Evolutionary conservation across 2,329 filamentous ascomycete genomes (phyloP).

Genomic region (Colletotrichum tabaci): DNA sequence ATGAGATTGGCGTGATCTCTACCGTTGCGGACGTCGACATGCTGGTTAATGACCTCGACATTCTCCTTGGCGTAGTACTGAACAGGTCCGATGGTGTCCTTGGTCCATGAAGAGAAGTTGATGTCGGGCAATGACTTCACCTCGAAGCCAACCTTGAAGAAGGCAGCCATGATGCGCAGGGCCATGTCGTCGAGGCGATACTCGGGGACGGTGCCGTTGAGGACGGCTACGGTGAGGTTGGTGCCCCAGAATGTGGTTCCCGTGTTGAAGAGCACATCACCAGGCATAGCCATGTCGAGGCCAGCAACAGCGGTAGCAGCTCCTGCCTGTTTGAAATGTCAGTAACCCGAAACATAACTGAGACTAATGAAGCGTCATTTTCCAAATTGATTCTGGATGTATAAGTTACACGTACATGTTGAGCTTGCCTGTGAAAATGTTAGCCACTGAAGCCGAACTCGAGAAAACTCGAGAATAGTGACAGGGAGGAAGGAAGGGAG

Average conservation of each 20-base stretch:
- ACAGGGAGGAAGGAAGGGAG: too few species aligned
- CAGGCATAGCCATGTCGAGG: slow-evolving; percentile 91
- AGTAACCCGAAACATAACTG: background rate
- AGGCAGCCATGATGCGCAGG: slow-evolving; percentile 82
- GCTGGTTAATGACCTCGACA: slow-evolving; percentile 80
- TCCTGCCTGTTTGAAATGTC: slow-evolving; percentile 73
- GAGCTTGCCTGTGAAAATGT: slow-evolving; percentile 4
- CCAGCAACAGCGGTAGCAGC: slow-evolving; percentile 78
- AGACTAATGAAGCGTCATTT: background rate
- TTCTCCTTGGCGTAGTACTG: slow-evolving; percentile 75
- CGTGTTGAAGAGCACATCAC: slow-evolving; percentile 83
- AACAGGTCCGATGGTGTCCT: slow-evolving; percentile 79
- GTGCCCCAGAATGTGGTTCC: slow-evolving; percentile 84
- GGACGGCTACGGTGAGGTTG: slow-evolving; percentile 88
- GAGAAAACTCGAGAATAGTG: background rate
- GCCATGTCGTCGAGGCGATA: slow-evolving; percentile 95
- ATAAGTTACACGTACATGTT: background rate
- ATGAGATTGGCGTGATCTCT: slow-evolving; percentile 76
- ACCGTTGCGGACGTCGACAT: slow-evolving; percentile 85
- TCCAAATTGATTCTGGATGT: too few species aligned
- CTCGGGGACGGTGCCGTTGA: slow-evolving; percentile 90
- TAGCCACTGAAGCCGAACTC: background rate
- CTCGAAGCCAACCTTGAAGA: slow-evolving; percentile 75
- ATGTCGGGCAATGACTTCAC: slow-evolving; percentile 65
- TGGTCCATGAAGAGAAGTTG: slow-evolving; percentile 93